Evolutionary conservation across 2,329 filamentous ascomycete species (phyloP).

Genomic region (Talaromyces sp.): DNA sequence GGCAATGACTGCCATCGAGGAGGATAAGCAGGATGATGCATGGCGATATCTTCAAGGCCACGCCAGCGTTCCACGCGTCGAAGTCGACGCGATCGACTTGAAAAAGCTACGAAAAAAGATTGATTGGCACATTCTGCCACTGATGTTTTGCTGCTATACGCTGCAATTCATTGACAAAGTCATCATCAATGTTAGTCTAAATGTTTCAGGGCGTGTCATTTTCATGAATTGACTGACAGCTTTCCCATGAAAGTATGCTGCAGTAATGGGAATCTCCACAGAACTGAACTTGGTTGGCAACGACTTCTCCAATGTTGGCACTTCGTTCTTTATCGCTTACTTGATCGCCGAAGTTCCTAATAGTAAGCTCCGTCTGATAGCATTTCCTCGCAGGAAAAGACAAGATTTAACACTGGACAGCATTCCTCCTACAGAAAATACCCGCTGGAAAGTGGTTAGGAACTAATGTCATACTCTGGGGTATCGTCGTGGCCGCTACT

Average conservation of each 20-base stretch:
- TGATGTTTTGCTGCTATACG: slow-evolving; percentile 59
- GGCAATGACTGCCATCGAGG: slow-evolving; percentile 1
- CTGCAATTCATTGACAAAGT: slow-evolving; percentile 62
- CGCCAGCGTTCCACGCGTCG: slow-evolving; percentile 19
- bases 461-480: slow-evolving; percentile 53
- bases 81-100: slow-evolving; percentile 32
- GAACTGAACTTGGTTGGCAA: slow-evolving; percentile 53
- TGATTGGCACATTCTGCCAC: slow-evolving; percentile 54
- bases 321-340: slow-evolving; percentile 58
- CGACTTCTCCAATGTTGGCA: slow-evolving; percentile 58
- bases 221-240: slow-evolving; percentile 15
- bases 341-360: slow-evolving; percentile 56
- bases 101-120: slow-evolving; percentile 49
- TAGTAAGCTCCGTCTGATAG: slow-evolving; percentile 31
- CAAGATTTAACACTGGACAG: slow-evolving; percentile 23
- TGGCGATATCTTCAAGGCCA: slow-evolving; percentile 35
- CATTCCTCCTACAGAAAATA: slow-evolving; percentile 54
- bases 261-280: slow-evolving; percentile 57
- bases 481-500: slow-evolving; percentile 29
- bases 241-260: slow-evolving; percentile 48
- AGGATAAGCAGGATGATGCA: slow-evolving; percentile 17
- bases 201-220: background rate
- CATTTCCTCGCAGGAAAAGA: background rate
- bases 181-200: slow-evolving; percentile 48
- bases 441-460: slow-evolving; percentile 58